Percentiles rank a stretch among this genome's conserved stretches.
Conservation (phyloP, 805 yeast genomes). For the Candida saitoana region DNA sequence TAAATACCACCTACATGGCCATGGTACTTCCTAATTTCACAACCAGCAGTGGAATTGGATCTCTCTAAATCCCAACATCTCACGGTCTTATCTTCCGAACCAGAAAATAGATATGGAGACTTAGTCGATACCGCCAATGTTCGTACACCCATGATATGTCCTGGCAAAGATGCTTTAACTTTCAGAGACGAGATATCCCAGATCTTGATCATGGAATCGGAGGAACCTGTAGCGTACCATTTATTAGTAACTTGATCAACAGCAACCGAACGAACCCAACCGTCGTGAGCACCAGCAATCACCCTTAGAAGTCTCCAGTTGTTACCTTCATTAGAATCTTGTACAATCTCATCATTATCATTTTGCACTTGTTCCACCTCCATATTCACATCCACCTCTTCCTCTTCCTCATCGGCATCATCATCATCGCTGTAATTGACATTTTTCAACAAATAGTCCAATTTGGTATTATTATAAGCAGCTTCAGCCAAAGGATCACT, state of each 20-base stretch:
- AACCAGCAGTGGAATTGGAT: conserved; percentile 53
- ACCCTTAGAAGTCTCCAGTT: conserved; percentile 69
- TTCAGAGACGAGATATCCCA: conserved; percentile 81
- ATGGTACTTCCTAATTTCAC: conserved; percentile 74
- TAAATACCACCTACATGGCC: conserved; percentile 93
- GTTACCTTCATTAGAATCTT: background rate
- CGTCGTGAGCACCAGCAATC: conserved; percentile 78
- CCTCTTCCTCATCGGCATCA: background rate
- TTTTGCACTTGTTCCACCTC: conserved; percentile 3
- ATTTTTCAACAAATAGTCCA: conserved; percentile 18
- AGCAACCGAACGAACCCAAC: conserved; percentile 83
- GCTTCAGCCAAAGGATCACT: conserved; percentile 30
- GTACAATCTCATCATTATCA: background rate
- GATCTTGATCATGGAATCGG: conserved; percentile 81
- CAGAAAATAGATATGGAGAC: conserved; percentile 86
- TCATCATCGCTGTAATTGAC: conserved; percentile 2
- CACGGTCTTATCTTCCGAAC: conserved; percentile 89
- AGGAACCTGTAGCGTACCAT: conserved; percentile 90
- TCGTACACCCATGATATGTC: conserved; percentile 87
- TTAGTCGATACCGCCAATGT: conserved; percentile 66
- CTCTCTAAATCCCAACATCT: conserved; percentile 95
- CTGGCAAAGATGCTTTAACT: conserved; percentile 73
- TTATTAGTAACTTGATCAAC: conserved; percentile 78
- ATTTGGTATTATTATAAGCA: conserved; percentile 24
- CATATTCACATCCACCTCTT: conserved; percentile 3